Base-by-base conservation (phyloP, 306 rosid genomes). In the Castanospermum australe region DNA sequence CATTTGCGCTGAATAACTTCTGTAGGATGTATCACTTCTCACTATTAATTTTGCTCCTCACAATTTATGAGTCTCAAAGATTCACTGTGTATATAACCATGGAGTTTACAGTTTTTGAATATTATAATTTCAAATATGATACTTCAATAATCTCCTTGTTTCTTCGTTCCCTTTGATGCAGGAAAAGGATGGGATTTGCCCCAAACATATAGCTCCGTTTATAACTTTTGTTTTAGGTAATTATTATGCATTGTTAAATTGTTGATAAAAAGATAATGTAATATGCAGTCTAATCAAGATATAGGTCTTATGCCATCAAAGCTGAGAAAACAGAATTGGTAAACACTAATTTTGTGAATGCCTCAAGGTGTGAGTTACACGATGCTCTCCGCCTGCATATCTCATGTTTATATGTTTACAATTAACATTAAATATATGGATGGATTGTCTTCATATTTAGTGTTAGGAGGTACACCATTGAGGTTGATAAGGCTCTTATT, bases 201-300 rank as follows among this genome's bases (percentile, higher is more conserved):
- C 78, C 74, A 81, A 82, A 68, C 81, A 48, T 64, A 21, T 35
- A 54, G 21, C 84, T 10, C 88, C 91, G 5, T 68, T 85, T 81
- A 84, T 95, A 76, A 80, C 97, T 52, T 95, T 93, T 84, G 99
- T 95, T 57, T 80, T 95, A 89, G 99, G 99, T 95, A 89, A 90
- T 39, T 55, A 21, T 52, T 51, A 25, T 22, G 13, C 73, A 28
- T 67, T 51, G 1, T 51, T 62, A 8, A 50, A 73, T 55, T 55
- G 15, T 41, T 71, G 28, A 64, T 48, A 10, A 39, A 38, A 6
- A 54, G 67, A 64, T 9, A 9, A 48, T 22, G 2, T 17, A 8
- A n/a, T 15, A n/a, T 80, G 71, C 57, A 14, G 3, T 75, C 63
- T 68, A 51, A 56, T 73, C 60, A 50, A 50, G 41, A 64, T 30